A percentile compares a stretch with the other conserved stretches of the same genome.
Conservation (phyloP, 768 basidiomycete species). For the Suillus discolor region DNA sequence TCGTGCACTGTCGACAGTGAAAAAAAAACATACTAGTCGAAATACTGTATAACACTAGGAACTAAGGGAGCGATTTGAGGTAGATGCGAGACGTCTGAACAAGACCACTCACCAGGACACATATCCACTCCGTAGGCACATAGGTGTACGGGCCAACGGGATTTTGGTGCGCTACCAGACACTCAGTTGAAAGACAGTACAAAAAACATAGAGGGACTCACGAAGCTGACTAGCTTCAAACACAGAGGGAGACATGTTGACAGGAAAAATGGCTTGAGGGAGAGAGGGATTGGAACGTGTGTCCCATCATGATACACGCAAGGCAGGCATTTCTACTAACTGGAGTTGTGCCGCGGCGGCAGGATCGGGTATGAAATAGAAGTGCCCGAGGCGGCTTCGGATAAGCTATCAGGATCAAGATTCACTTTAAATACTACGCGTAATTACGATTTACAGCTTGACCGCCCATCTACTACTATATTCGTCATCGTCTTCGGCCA, state of each 20-base stretch:
- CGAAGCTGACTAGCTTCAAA: neutral
- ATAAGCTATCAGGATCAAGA: neutral
- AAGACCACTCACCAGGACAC: conserved; percentile 24
- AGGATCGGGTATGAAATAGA: neutral
- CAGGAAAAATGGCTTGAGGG: neutral
- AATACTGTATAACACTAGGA: conserved; percentile 43
- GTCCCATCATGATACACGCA: neutral
- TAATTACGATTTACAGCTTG: neutral
- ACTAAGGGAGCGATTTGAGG: conserved; percentile 15
- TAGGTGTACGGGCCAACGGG: conserved; percentile 36
- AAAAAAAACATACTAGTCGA: conserved; percentile 36
- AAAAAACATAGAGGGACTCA: neutral
- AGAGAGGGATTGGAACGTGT: neutral
- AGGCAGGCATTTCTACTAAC: neutral
- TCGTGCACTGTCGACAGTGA: neutral
- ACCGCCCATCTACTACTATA: neutral
- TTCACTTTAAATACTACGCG: neutral
- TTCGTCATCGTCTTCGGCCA: no score
- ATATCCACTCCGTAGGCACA: conserved; percentile 40
- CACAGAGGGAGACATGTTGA: neutral
- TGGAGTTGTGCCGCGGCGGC: neutral
- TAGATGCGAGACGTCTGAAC: neutral
- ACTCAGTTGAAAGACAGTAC: neutral
- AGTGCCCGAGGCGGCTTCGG: neutral
- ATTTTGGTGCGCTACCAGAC: neutral